Percentiles rank a stretch among this genome's conserved stretches.
Conservation (phyloP, 83 land plant species). For the Picea engelmannii region DNA sequence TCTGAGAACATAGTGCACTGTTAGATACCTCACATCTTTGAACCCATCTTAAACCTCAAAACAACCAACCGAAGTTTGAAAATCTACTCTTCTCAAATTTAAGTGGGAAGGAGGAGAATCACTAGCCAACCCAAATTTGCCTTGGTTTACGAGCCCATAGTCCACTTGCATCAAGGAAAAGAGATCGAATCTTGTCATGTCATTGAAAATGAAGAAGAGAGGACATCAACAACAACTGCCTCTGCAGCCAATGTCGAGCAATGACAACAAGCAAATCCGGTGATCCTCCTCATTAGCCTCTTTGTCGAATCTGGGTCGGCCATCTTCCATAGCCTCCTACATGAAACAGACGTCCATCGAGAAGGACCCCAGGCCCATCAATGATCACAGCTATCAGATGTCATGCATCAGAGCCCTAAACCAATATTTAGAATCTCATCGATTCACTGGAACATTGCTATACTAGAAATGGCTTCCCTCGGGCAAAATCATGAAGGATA, state of each 20-base stretch:
- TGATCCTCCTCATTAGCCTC: not conserved
- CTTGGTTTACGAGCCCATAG: too few species aligned
- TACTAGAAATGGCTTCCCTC: constrained; percentile 60
- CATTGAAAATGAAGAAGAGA: too few species aligned
- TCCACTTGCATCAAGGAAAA: too few species aligned
- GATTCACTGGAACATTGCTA: constrained; percentile 20
- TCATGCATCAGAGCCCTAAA: constrained; percentile 54
- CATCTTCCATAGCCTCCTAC: not conserved
- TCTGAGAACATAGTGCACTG: too few species aligned
- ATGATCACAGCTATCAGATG: constrained; percentile 50
- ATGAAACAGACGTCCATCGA: not conserved
- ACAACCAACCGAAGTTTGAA: too few species aligned
- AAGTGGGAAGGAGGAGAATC: too few species aligned
- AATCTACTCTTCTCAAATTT: too few species aligned
- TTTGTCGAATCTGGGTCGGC: not conserved
- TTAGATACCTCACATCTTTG: too few species aligned
- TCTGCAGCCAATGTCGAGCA: too few species aligned
- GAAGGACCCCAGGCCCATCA: constrained; percentile 23
- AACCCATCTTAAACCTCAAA: too few species aligned
- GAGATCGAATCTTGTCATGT: too few species aligned
- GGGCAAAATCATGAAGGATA: constrained; percentile 54
- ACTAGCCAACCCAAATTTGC: too few species aligned
- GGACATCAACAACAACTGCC: not conserved
- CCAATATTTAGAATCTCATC: constrained; percentile 53
- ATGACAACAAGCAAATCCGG: not conserved